Conservation (phyloP, 164 flowering plant species). For the Piper longum region DNA sequence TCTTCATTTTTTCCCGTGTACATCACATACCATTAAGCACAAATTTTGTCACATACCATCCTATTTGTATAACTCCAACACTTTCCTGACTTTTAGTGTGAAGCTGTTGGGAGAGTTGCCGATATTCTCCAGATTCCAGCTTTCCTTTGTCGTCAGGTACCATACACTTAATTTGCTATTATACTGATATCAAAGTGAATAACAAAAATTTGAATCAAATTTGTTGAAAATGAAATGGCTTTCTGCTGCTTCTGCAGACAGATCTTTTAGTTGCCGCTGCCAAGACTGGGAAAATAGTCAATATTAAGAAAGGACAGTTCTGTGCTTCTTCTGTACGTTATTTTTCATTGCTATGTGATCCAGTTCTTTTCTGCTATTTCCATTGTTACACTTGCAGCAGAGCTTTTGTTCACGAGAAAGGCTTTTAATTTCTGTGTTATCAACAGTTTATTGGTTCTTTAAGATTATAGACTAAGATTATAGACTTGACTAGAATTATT, state of each 20-base stretch:
- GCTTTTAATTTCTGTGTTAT: neutral
- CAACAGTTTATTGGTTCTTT: neutral
- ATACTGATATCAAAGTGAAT: too few relatives aligned
- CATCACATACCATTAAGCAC: neutral
- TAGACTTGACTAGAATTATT: too few relatives aligned
- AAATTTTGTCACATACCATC: neutral
- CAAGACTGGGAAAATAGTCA: slow-evolving; percentile 85
- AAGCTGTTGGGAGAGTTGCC: slow-evolving; percentile 82
- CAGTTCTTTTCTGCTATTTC: neutral
- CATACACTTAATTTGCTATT: too few relatives aligned
- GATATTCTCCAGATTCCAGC: slow-evolving; percentile 98
- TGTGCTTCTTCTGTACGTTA: slow-evolving; percentile 85
- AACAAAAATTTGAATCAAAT: neutral
- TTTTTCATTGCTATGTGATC: neutral
- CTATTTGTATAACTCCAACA: neutral
- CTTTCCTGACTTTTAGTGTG: slow-evolving; percentile 41
- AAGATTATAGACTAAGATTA: too few relatives aligned
- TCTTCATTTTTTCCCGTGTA: neutral
- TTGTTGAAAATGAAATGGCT: neutral
- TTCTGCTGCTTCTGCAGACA: slow-evolving; percentile 35
- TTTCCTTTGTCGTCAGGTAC: slow-evolving; percentile 92
- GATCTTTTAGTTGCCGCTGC: slow-evolving; percentile 97
- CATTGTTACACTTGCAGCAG: neutral
- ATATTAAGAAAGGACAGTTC: slow-evolving; percentile 94
- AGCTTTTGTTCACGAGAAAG: neutral